phyloP scores from a whole-genome alignment of 208 protist species.

The Leishmania guyanensis region DNA sequence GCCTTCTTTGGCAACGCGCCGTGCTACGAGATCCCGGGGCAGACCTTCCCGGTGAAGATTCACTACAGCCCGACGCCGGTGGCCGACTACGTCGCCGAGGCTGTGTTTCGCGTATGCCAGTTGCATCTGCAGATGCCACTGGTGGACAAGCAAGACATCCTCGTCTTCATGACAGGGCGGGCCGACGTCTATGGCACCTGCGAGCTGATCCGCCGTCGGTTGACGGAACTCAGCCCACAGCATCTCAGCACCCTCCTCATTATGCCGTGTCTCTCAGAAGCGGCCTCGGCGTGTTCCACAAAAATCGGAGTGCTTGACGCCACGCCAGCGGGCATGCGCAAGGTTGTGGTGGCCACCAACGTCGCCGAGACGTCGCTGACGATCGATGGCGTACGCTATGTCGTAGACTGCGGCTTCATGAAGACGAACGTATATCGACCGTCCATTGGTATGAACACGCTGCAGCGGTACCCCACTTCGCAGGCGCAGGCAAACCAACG shows the following conservation, averaged over 20 bases:
- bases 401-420: constrained; percentile 98
- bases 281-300: constrained; percentile 66
- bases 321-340: constrained; percentile 92
- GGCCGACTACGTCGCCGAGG: constrained; percentile 80
- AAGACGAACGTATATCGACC: constrained; percentile 99
- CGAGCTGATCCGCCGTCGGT: constrained; percentile 89
- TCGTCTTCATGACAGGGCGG: constrained; percentile 99
- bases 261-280: constrained; percentile 93
- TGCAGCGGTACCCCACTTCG: constrained; percentile 96
- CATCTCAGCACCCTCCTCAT: constrained; percentile 92
- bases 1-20: constrained; percentile 96
- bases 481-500: constrained; percentile 98
- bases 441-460: constrained; percentile 95
- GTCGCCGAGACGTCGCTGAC: constrained; percentile 99
- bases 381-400: constrained; percentile 96
- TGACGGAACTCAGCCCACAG: constrained; percentile 87
- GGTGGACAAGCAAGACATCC: constrained; percentile 94
- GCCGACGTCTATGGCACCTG: constrained; percentile 97
- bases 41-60: constrained; percentile 92
- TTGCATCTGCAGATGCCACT: constrained; percentile 88
- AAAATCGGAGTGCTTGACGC: constrained; percentile 95
- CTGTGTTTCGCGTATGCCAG: constrained; percentile 83
- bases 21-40: constrained; percentile 97
- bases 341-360: constrained; percentile 99
- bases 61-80: constrained; percentile 84